Evolutionary conservation across 345 rosid species (phyloP).

Genomic region (Arabis hirsuta): DNA sequence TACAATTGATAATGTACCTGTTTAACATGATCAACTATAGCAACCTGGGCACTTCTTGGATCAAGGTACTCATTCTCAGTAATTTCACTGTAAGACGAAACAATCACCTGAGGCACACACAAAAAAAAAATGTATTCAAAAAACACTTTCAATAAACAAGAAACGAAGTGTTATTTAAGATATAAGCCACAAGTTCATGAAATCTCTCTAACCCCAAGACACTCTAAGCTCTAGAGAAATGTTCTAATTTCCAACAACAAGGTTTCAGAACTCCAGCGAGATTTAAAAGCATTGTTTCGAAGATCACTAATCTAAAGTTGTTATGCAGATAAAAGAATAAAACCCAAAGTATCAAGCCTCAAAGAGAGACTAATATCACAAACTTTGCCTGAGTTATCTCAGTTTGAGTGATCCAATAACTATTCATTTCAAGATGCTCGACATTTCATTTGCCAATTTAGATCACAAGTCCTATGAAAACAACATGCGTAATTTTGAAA

Average conservation of each 20-base stretch:
- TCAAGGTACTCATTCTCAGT: conserved; percentile 73
- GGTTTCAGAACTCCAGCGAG: background rate
- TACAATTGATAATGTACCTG: conserved; percentile 57
- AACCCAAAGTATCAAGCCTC: background rate
- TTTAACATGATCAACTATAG: conserved; percentile 84
- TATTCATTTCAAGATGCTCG: too few relatives aligned
- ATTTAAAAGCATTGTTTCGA: conserved; percentile 1
- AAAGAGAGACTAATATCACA: conserved; percentile 11
- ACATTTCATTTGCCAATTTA: background rate
- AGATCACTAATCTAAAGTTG: background rate
- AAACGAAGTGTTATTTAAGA: background rate
- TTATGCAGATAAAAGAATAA: background rate
- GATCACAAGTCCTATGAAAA: background rate
- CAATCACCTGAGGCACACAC: conserved; percentile 58
- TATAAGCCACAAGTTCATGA: conserved; percentile 14
- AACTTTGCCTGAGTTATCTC: conserved; percentile 4
- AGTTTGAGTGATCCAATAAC: background rate
- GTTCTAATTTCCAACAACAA: conserved; percentile 9
- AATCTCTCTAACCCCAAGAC: conserved; percentile 12
- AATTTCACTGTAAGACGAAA: conserved; percentile 72
- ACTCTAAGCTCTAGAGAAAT: background rate
- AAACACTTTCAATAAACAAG: conserved; percentile 11
- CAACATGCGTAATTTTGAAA: background rate
- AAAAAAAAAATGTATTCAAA: conserved; percentile 6
- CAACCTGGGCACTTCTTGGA: conserved; percentile 94